Conservation (phyloP, 2,329 filamentous ascomycete species). For the Colletotrichum sansevieriae region DNA sequence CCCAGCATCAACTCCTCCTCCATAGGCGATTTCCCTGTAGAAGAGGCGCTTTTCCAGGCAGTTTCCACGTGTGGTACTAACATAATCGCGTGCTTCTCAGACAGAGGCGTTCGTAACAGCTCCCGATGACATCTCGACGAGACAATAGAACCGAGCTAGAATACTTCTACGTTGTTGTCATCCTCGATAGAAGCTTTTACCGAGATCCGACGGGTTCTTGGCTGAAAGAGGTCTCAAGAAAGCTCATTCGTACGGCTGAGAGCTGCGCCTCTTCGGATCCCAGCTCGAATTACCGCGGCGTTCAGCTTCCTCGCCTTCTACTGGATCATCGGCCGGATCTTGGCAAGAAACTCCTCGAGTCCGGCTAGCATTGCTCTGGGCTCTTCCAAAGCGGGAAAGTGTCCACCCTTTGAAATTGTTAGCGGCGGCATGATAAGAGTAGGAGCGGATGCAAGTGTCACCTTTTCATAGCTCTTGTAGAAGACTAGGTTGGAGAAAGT, state of each 20-base stretch:
- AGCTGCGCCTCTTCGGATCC: background rate
- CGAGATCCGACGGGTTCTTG: background rate
- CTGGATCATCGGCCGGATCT: background rate
- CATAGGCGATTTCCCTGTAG: background rate
- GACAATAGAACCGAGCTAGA: background rate
- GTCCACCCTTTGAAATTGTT: background rate
- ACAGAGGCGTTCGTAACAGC: conserved; percentile 10
- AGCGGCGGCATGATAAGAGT: background rate
- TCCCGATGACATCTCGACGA: background rate
- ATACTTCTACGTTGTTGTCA: conserved; percentile 14
- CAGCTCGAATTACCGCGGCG: background rate
- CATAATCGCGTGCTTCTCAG: background rate
- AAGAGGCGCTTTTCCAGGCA: background rate
- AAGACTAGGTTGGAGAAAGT: conserved; percentile 1
- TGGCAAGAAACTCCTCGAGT: background rate
- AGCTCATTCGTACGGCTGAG: too few relatives aligned
- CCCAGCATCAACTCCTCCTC: background rate
- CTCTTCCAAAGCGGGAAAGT: conserved; percentile 3
- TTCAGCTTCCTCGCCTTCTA: background rate
- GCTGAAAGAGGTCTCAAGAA: background rate
- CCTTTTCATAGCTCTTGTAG: conserved; percentile 11
- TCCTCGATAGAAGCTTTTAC: conserved; percentile 12
- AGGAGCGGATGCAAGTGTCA: too few relatives aligned
- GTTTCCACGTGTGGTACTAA: conserved; percentile 7
- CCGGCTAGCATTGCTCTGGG: conserved; percentile 3